Evolutionary conservation across 345 rosid genomes (phyloP).

Genomic region (Hirschfeldia incana): DNA sequence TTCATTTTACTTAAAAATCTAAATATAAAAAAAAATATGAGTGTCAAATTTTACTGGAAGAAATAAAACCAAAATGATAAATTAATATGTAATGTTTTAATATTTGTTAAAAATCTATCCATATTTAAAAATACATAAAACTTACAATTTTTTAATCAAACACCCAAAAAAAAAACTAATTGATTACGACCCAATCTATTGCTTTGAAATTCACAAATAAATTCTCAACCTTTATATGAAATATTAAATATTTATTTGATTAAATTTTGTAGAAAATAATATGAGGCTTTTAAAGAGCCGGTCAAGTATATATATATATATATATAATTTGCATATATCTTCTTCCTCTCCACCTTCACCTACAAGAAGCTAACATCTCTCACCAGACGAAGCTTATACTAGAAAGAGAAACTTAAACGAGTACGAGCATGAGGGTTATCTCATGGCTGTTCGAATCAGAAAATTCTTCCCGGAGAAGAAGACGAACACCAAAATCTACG

Average conservation of each 20-base stretch:
- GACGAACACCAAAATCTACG: conserved; percentile 20
- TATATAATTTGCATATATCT: not conserved
- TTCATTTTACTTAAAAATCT: not conserved
- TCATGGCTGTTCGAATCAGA: conserved; percentile 48
- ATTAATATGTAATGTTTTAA: not conserved
- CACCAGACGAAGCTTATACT: conserved; percentile 1
- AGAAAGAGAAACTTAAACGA: not conserved
- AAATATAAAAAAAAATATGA: not conserved
- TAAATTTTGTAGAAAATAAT: too few relatives aligned
- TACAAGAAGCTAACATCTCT: conserved; percentile 10
- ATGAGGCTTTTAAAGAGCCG: not conserved
- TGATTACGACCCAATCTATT: too few relatives aligned
- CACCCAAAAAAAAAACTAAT: too few relatives aligned
- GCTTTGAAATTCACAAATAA: too few relatives aligned
- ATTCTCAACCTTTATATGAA: too few relatives aligned
- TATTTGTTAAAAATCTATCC: not conserved
- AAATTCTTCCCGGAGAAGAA: conserved; percentile 21
- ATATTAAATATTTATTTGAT: too few relatives aligned
- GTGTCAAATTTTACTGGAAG: not conserved
- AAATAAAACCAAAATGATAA: not conserved
- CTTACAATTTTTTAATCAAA: too few relatives aligned
- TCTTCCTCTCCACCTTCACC: not conserved
- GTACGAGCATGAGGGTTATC: conserved; percentile 45
- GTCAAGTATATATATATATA: not conserved
- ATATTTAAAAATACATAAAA: not conserved